Conservation (phyloP, 331 rosid genomes). For the Spiraea crenata region DNA sequence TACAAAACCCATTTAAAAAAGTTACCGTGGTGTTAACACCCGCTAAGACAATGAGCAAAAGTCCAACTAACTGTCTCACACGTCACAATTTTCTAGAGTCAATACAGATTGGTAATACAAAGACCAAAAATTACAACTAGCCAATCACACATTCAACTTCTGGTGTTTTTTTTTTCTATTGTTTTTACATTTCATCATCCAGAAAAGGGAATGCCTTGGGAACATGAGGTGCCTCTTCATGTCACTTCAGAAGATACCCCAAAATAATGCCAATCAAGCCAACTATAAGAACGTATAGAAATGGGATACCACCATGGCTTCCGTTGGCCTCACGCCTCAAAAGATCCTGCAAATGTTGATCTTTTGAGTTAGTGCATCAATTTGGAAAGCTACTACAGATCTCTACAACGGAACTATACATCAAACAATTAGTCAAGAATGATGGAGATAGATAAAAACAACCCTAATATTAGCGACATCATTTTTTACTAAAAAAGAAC, state of each 20-base stretch:
- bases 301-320: conserved; percentile 50
- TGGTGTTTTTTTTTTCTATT: neutral
- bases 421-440: neutral
- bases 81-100: conserved; percentile 27
- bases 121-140: conserved; percentile 26
- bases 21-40: conserved; percentile 29
- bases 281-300: conserved; percentile 52
- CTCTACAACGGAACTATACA: neutral
- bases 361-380: conserved; percentile 10
- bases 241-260: conserved; percentile 80
- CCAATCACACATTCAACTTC: conserved; percentile 41
- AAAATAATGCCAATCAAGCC: conserved; percentile 71
- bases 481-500: no score
- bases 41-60: conserved; percentile 25
- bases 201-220: neutral
- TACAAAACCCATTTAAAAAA: conserved; percentile 24
- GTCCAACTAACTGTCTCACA: conserved; percentile 30
- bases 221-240: conserved; percentile 31
- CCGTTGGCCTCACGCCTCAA: conserved; percentile 47
- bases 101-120: conserved; percentile 37
- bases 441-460: no score
- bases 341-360: conserved; percentile 46
- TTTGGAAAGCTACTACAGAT: conserved; percentile 7
- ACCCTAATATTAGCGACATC: no score
- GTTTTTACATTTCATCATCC: conserved; percentile 43